Conservation (phyloP, 257 asterid species). For the Henckelia pumila region DNA sequence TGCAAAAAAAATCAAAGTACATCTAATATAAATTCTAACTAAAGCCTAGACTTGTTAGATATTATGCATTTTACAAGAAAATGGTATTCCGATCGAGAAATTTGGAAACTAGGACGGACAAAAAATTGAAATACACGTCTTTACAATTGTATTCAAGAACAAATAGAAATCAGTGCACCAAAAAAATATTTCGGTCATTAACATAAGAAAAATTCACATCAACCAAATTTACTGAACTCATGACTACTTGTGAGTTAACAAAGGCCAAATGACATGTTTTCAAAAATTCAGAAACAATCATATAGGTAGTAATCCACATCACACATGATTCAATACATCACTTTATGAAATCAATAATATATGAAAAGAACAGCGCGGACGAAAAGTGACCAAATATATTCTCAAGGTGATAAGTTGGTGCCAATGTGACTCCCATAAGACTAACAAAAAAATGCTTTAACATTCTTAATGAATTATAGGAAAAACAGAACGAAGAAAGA, state of each 20-base stretch:
- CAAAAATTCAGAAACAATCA: no score
- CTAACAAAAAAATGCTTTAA: not conserved
- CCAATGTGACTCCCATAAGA: not conserved
- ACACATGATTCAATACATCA: slow-evolving; percentile 1
- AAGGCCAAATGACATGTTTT: not conserved
- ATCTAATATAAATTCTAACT: no score
- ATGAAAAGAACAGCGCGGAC: not conserved
- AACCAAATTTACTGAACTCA: not conserved
- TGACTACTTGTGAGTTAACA: not conserved
- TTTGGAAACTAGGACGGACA: not conserved
- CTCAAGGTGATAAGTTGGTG: not conserved
- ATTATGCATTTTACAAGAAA: no score
- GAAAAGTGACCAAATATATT: not conserved
- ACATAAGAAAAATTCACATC: not conserved
- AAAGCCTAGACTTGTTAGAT: not conserved
- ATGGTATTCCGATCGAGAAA: not conserved
- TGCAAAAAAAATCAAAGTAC: no score
- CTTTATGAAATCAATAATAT: not conserved
- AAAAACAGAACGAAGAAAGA: not conserved
- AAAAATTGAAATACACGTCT: not conserved
- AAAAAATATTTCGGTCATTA: not conserved
- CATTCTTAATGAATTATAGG: not conserved
- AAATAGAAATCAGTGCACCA: not conserved
- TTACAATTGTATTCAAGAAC: not conserved
- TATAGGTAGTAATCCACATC: not conserved